phyloP scores from a whole-genome alignment of 306 rosid genomes.

The Prinsepia uniflora region DNA sequence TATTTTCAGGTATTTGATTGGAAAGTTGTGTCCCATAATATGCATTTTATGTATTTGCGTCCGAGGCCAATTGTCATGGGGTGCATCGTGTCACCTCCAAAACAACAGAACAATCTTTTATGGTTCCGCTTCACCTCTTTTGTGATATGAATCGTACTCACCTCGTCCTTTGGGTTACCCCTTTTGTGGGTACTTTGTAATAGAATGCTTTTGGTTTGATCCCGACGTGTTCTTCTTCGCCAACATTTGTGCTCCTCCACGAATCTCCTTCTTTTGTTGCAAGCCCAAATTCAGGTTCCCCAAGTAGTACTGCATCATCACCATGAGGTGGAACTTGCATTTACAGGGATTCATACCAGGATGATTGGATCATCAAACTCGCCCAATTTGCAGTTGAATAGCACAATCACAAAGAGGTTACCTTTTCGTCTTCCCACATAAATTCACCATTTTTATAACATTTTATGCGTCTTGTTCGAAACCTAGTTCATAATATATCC shows the following conservation, averaged over 20 bases:
- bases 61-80: no score
- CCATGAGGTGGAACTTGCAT: slow-evolving; percentile 9
- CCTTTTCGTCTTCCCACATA: neutral
- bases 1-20: no score
- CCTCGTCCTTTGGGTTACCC: neutral
- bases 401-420: slow-evolving; percentile 8
- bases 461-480: neutral
- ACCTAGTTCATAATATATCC: neutral
- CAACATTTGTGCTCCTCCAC: neutral
- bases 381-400: slow-evolving; percentile 2
- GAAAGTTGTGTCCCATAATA: no score
- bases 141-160: neutral
- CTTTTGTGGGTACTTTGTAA: neutral
- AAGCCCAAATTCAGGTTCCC: neutral
- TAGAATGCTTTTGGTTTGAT: neutral
- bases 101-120: neutral
- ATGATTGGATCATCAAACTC: slow-evolving; percentile 11
- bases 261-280: neutral
- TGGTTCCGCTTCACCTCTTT: slow-evolving; percentile 4
- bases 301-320: neutral
- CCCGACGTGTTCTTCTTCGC: no score
- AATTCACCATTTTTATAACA: slow-evolving; percentile 7
- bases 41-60: no score
- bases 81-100: no score
- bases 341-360: neutral